These are phyloP conservation scores for Cucurbita argyrosperma DNA, from an alignment of 306 rosid species.

Conservation along the genomic window DNA sequence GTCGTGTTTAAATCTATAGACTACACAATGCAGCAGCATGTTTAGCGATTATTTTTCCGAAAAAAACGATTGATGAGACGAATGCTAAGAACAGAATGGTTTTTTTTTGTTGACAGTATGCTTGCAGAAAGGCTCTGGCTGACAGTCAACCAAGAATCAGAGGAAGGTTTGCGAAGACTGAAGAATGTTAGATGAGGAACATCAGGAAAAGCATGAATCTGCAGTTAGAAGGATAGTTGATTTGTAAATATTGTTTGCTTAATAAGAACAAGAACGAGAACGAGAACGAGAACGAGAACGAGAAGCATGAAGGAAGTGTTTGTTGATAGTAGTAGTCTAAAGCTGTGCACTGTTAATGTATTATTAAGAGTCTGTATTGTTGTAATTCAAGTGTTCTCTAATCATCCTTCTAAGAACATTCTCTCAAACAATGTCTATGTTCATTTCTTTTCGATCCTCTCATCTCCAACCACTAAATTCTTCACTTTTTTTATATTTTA, in stretches of 20 bases:
- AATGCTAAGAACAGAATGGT: neutral
- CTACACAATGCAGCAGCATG: too few relatives aligned
- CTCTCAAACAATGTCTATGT: neutral
- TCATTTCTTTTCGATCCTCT: neutral
- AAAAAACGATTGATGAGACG: neutral
- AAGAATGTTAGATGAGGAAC: slow-evolving; percentile 46
- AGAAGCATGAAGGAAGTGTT: neutral
- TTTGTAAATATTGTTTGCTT: slow-evolving; percentile 62
- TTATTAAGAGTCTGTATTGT: neutral
- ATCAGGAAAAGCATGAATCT: slow-evolving; percentile 2
- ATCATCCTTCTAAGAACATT: neutral
- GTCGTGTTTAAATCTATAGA: too few relatives aligned
- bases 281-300: too few relatives aligned
- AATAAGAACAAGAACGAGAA: slow-evolving; percentile 23
- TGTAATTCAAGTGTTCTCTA: neutral
- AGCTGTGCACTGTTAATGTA: neutral
- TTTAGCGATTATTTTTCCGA: neutral
- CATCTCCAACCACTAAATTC: too few relatives aligned
- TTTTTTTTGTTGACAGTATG: slow-evolving; percentile 39
- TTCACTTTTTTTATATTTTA: too few relatives aligned
- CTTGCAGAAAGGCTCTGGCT: slow-evolving; percentile 98
- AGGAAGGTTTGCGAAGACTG: slow-evolving; percentile 94
- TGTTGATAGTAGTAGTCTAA: neutral
- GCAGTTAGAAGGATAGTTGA: slow-evolving; percentile 5
- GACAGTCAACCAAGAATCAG: slow-evolving; percentile 98